Percentiles rank a stretch among this genome's conserved stretches.
Evolutionary conservation across 2,329 filamentous ascomycete genomes (phyloP).

Genomic region (Penicillium sp.): DNA sequence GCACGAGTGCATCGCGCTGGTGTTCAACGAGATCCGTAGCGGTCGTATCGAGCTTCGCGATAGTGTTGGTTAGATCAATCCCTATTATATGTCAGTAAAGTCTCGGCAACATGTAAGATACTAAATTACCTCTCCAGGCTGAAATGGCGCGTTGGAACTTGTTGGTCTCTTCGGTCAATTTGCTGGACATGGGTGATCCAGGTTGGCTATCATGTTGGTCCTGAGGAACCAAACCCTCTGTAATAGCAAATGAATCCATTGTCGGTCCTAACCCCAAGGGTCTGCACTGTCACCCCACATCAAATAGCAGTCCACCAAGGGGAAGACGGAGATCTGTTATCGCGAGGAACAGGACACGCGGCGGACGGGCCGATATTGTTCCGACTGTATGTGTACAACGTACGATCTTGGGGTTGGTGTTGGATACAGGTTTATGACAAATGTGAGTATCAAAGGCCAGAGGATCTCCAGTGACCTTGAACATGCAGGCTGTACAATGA

Average conservation of each 20-base stretch:
- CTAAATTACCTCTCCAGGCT: conserved; percentile 84
- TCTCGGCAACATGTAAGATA: background rate
- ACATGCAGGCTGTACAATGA: background rate
- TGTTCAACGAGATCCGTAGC: conserved; percentile 94
- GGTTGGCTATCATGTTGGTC: conserved; percentile 27
- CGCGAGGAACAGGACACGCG: conserved; percentile 28
- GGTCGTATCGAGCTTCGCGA: conserved; percentile 82
- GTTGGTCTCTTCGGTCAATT: conserved; percentile 63
- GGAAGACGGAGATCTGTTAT: conserved; percentile 18
- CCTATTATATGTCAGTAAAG: conserved; percentile 49
- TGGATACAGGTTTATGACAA: background rate
- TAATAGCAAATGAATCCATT: conserved; percentile 46
- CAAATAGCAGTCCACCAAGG: conserved; percentile 16
- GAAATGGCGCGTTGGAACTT: conserved; percentile 97
- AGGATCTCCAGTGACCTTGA: background rate
- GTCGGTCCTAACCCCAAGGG: conserved; percentile 14
- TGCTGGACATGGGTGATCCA: conserved; percentile 23
- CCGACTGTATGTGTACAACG: conserved; percentile 22
- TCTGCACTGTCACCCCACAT: conserved; percentile 28
- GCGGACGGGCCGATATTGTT: conserved; percentile 34
- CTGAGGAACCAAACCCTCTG: conserved; percentile 39
- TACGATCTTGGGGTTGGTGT: conserved; percentile 1
- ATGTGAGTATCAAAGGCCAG: background rate
- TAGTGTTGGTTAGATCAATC: conserved; percentile 79
- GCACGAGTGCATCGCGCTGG: conserved; percentile 91